Base-by-base conservation (phyloP, 1,139 yeast species). In the Blastobotrys malaysiensis region DNA sequence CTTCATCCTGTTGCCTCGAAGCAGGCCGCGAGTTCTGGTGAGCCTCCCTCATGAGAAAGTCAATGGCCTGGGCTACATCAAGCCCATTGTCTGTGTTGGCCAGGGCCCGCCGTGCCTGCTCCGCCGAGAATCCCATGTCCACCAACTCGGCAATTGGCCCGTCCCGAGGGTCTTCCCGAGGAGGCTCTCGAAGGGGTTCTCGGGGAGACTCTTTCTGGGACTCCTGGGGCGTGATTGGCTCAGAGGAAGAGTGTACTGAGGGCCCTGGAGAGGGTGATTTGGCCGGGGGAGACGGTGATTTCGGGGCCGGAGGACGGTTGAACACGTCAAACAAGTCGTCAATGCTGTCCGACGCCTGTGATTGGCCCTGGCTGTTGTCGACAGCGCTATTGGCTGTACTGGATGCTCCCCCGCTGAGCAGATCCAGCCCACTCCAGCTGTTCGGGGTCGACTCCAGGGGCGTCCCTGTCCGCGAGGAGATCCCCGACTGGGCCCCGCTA, bases 121-220 rank as follows among this genome's bases (percentile, higher is more conserved):
- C 84, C 1, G 79, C 72, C 0, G 84, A 71, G 63, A 88, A 88
- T 1, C 96, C 96, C 80, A 88, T 88, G 58, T 88, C 95, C 1
- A 88, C 70, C 52, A 88, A 73, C 61, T 83, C 88, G 0, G 93
- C 93, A 22, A 88, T 68, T 1, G 82, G 75, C 20, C 74, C 75
- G 63, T 86, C 95, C 45, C 71, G 59, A 3, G 69, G 66, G 48
- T 68, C 69, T 5, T 45, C 53, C 16, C 26, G 11, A 3, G 55
- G 50, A 2, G 44, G 22, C 9, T 43, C 5, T 4, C 2, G 19
- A 19, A 22, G 19, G 18, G 6, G 36, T 11, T 19, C 26, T 44
- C 14, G 45, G 6, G 5, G 50, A 44, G 18, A 27, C 45, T 16
- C 20, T n/a, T n/a, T n/a, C n/a, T n/a, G n/a, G n/a, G n/a, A n/a